Base-by-base conservation (phyloP, 1,139 yeast species). In the Entelexis sorbosivorans region DNA sequence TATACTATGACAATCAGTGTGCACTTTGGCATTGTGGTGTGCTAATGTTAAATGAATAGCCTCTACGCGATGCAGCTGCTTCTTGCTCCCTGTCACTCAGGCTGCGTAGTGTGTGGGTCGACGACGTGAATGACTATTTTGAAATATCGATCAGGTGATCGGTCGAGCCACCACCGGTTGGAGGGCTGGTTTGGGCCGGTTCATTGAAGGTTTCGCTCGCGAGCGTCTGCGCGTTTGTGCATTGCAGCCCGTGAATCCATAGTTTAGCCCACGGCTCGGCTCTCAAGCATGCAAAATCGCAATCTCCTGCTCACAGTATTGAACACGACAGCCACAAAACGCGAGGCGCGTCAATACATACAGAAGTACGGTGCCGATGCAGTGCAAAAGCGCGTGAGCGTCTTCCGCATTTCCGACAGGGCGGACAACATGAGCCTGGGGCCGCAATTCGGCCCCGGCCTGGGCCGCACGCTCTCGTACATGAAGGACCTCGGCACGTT, bases 261-360 rank as follows among this genome's bases (percentile, higher is more conserved):
- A n/a, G 11, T 8, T 22, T 13, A 4, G 26, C 10, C 5, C 11
- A 26, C 13, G 2, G 5, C 26, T n/a, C 7, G 26, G 35, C 17
- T 11, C 13, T 5, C 14, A 24, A n/a, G 31, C 28, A 34, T 44
- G 47, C 38, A 33, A 13, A 44, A 44, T 24, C 22, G 47, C 6
- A 79, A 79, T 58, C 65, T 80, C 47, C 76, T 80, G 31, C 67
- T 79, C n/a, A 75, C 82, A 7, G 81, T 80, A 31, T 69, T 80
- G 47, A 72, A 75, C 57, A 76, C 84, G 7, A 78, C 84, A 14
- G 81, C 84, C 31, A 79, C 86, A 6, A 80, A 79, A 57, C 67
- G 86, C 49, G 85, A 80, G 59, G 84, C 85, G 5, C 70, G 70
- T 50, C 77, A 77, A 57, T 80, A 79, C 60, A 68, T 80, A 39